Conservation (phyloP, 1,284 basidiomycete species). For the Cronartium quercuum region DNA sequence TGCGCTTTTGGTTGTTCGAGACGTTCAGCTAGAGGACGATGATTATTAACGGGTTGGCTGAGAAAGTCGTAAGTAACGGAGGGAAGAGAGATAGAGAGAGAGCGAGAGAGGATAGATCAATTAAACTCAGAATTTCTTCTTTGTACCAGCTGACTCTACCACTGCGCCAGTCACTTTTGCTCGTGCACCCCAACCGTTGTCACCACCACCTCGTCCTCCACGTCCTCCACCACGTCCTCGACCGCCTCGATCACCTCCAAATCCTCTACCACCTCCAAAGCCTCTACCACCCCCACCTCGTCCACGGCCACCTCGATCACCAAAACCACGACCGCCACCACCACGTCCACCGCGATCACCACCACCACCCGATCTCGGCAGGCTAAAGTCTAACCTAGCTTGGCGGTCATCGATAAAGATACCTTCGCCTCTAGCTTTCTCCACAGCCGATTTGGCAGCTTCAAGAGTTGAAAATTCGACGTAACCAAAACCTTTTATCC, state of each 20-base stretch:
- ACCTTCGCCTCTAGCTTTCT: constrained; percentile 55
- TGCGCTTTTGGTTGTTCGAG: not conserved
- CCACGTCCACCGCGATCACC: constrained; percentile 54
- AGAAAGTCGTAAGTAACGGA: not conserved
- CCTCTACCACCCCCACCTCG: constrained; percentile 24
- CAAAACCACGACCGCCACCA: constrained; percentile 51
- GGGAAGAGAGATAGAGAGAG: not conserved
- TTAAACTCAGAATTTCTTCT: constrained; percentile 25
- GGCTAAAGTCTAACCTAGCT: constrained; percentile 81
- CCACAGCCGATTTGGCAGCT: constrained; percentile 73
- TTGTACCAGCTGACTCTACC: constrained; percentile 24
- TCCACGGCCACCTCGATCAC: constrained; percentile 42
- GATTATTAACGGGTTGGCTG: not conserved
- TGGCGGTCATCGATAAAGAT: constrained; percentile 74
- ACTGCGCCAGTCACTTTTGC: constrained; percentile 29
- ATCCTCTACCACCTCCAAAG: constrained; percentile 47
- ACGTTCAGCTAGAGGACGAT: too few species aligned
- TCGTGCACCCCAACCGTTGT: constrained; percentile 41
- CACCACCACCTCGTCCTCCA: constrained; percentile 49
- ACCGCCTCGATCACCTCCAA: constrained; percentile 3
- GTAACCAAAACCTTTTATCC: constrained; percentile 93
- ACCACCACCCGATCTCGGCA: constrained; percentile 67
- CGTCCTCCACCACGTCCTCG: constrained; percentile 49
- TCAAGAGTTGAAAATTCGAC: constrained; percentile 83
- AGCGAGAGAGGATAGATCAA: not conserved